Percentiles rank a stretch among this genome's conserved stretches.
These are phyloP conservation scores for Cubamyces lactineus DNA, from an alignment of 768 basidiomycete genomes.

Conservation along the genomic window DNA sequence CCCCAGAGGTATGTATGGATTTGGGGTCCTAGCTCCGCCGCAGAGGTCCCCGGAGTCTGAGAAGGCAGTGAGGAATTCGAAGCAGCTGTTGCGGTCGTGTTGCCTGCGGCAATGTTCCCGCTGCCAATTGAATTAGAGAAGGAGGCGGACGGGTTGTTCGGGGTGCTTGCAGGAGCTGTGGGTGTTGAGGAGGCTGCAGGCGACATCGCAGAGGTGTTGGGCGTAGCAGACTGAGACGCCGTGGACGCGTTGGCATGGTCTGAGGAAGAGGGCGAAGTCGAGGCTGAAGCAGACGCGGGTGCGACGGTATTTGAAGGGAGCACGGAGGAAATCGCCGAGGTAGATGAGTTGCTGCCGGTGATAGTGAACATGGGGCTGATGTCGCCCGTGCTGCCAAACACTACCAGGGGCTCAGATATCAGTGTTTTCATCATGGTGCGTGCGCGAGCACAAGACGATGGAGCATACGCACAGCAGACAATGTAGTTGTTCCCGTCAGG, in stretches of 20 bases:
- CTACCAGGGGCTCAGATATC: slow-evolving; percentile 29
- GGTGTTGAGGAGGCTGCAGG: background rate
- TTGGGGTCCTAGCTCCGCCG: background rate
- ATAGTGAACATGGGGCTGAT: slow-evolving; percentile 35
- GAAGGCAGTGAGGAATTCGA: background rate
- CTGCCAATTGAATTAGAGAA: background rate
- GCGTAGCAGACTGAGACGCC: background rate
- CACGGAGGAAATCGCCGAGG: slow-evolving; percentile 1
- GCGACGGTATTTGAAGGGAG: background rate
- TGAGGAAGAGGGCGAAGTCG: background rate
- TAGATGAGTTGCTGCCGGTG: slow-evolving; percentile 15
- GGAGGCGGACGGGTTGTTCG: background rate
- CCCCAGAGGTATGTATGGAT: background rate
- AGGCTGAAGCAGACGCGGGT: background rate
- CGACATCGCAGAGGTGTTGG: background rate
- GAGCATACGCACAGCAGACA: slow-evolving; percentile 43
- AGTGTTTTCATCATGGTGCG: background rate
- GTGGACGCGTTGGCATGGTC: background rate
- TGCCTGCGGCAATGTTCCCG: background rate
- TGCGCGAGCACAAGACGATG: background rate
- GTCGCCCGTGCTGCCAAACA: slow-evolving; percentile 52
- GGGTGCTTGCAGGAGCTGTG: background rate
- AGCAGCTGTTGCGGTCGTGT: background rate
- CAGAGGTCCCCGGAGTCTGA: background rate
- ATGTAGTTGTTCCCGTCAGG: slow-evolving; percentile 45